Base-by-base conservation (phyloP, 768 basidiomycete genomes). In the Postia placenta region DNA sequence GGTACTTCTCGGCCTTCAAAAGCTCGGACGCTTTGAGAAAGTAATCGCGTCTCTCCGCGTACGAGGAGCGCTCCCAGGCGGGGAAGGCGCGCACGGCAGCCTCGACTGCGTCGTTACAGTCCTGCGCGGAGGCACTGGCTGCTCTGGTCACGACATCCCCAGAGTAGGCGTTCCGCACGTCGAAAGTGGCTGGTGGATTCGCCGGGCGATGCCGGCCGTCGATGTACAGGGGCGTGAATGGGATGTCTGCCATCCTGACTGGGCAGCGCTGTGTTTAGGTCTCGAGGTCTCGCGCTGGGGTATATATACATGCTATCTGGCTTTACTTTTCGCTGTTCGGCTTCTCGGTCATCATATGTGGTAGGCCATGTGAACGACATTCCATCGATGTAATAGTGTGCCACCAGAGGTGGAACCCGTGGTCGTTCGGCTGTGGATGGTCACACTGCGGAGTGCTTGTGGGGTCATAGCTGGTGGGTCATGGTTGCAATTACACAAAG, bases 1-100 rank as follows among this genome's bases (percentile, higher is more conserved):
- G 63, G 58, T 73, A 79, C 49, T 63, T 67, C 1, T 76, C 74
- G 2, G 69, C 63, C 39, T 53, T 58, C 19, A 75, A 48, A 4
- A 80, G 56, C 12, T 76, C 73, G 0, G 77, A 73, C 4, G 75
- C 78, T 49, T 69, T 73, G 42, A 75, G 61, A 41, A 80, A 65
- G 11, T 80, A 69, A 28, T 69, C 69, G 24, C 76, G 70, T 41
- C 72, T 63, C 26, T 65, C 55, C 27, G 59, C 58, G n/a, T 67
- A 57, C 1, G 62, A 61, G 2, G 66, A 67, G 19, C 64, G 50
- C 44, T 76, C 75, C 79, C 79, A 79, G 7, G 68, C 63, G 45
- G 62, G 63, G 64, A 78, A 75, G 4, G 78, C 79, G 7, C 64
- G 61, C 3, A 61, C 63, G 0, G 76, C 76, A 3, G 72, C 68